Evolutionary conservation across 2,329 filamentous ascomycete genomes (phyloP).

Genomic region (Mollisia scopiformis): DNA sequence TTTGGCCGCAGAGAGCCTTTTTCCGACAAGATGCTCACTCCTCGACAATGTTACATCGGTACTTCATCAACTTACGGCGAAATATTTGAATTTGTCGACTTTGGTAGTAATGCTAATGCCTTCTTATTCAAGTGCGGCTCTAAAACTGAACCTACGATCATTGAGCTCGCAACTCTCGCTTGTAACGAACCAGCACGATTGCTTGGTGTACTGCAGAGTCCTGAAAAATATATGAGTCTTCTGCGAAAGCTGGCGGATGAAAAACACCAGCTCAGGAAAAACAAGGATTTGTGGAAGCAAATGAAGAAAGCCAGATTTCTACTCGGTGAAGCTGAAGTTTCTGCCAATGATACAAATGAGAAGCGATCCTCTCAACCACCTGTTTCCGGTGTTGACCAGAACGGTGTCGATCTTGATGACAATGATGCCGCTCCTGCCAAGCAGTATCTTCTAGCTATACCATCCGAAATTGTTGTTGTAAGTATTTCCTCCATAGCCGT

Average conservation of each 20-base stretch:
- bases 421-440: slow-evolving; percentile 44
- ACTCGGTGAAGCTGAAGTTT: slow-evolving; percentile 78
- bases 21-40: slow-evolving; percentile 60
- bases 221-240: slow-evolving; percentile 85
- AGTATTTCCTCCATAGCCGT: slow-evolving; percentile 8
- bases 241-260: slow-evolving; percentile 81
- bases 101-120: slow-evolving; percentile 82
- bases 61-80: slow-evolving; percentile 72
- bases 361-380: slow-evolving; percentile 20
- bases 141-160: slow-evolving; percentile 85
- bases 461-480: slow-evolving; percentile 71
- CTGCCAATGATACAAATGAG: slow-evolving; percentile 23
- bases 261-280: slow-evolving; percentile 68
- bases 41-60: slow-evolving; percentile 81
- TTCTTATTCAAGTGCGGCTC: slow-evolving; percentile 90
- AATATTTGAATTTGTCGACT: slow-evolving; percentile 97
- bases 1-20: slow-evolving; percentile 24
- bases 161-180: slow-evolving; percentile 83
- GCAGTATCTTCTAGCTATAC: slow-evolving; percentile 72
- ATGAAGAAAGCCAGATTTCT: slow-evolving; percentile 79
- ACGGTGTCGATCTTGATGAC: slow-evolving; percentile 47
- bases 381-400: slow-evolving; percentile 38
- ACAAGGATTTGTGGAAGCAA: slow-evolving; percentile 76
- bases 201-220: slow-evolving; percentile 75
- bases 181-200: slow-evolving; percentile 82